These are phyloP conservation scores for Metschnikowia matae DNA, from an alignment of 805 yeast genomes.

Conservation along the genomic window DNA sequence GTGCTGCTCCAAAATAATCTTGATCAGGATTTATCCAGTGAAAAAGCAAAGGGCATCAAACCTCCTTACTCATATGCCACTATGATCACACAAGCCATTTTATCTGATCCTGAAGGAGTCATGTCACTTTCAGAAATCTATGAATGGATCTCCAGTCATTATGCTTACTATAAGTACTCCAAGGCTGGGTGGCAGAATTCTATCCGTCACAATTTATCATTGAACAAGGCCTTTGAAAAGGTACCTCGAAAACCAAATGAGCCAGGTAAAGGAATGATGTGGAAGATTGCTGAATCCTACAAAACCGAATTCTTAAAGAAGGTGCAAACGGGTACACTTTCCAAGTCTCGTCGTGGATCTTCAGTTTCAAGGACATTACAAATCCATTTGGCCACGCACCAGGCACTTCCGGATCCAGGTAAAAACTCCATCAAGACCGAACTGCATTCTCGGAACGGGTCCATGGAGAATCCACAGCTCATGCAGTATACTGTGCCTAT, in stretches of 20 bases:
- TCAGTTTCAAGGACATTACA: constrained; percentile 78
- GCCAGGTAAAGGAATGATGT: constrained; percentile 99
- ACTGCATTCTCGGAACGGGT: not conserved
- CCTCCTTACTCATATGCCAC: constrained; percentile 98
- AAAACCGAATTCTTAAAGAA: constrained; percentile 80
- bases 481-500: constrained; percentile 1
- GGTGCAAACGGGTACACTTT: constrained; percentile 69
- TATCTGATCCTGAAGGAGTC: constrained; percentile 83
- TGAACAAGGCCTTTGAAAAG: constrained; percentile 96
- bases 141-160: constrained; percentile 81
- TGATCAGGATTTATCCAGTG: constrained; percentile 72
- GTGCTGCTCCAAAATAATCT: constrained; percentile 42
- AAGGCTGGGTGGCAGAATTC: constrained; percentile 99
- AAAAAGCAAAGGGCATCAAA: constrained; percentile 87
- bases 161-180: constrained; percentile 86
- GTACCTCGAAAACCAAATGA: constrained; percentile 94
- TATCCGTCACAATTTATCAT: constrained; percentile 87
- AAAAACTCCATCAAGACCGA: constrained; percentile 2
- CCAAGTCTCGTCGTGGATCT: constrained; percentile 74
- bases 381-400: constrained; percentile 62
- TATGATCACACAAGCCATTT: constrained; percentile 95
- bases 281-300: constrained; percentile 89
- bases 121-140: constrained; percentile 89
- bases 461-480: not conserved
- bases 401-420: constrained; percentile 44